Conservation (phyloP, 257 asterid species). For the Fraxinus cuspidata region DNA sequence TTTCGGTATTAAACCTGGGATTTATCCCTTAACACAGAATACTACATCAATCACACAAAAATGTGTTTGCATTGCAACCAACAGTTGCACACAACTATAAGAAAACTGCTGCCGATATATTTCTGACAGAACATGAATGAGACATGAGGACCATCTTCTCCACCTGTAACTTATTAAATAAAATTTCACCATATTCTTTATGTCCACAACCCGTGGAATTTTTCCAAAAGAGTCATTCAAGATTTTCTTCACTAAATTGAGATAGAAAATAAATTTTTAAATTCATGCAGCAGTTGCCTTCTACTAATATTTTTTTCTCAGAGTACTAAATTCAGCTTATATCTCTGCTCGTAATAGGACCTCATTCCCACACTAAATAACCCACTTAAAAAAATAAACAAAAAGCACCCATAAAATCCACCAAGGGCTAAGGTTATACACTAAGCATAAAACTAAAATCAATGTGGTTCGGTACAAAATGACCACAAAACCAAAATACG, state of each 20-base stretch:
- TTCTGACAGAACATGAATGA: background rate
- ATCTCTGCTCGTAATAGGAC: background rate
- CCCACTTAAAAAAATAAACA: background rate
- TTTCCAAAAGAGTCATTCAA: background rate
- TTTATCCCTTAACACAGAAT: background rate
- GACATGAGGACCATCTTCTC: background rate
- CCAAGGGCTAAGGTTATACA: background rate
- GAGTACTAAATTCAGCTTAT: background rate
- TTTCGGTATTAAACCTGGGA: no score
- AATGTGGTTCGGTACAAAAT: background rate
- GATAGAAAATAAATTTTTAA: background rate
- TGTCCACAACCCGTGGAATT: no score
- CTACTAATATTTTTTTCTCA: background rate
- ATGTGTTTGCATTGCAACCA: background rate
- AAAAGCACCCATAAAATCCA: background rate
- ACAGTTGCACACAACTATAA: background rate
- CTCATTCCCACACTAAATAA: background rate
- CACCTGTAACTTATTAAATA: background rate
- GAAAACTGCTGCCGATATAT: background rate
- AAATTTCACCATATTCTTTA: no score
- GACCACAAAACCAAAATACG: constrained; percentile 8
- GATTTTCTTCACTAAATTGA: background rate
- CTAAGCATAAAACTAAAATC: background rate
- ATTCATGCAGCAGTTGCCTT: background rate
- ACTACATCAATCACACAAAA: background rate